A percentile compares a stretch with the other conserved stretches of the same genome.
Conservation (phyloP, 2,329 filamentous ascomycete species). For the Didymella lethalis region DNA sequence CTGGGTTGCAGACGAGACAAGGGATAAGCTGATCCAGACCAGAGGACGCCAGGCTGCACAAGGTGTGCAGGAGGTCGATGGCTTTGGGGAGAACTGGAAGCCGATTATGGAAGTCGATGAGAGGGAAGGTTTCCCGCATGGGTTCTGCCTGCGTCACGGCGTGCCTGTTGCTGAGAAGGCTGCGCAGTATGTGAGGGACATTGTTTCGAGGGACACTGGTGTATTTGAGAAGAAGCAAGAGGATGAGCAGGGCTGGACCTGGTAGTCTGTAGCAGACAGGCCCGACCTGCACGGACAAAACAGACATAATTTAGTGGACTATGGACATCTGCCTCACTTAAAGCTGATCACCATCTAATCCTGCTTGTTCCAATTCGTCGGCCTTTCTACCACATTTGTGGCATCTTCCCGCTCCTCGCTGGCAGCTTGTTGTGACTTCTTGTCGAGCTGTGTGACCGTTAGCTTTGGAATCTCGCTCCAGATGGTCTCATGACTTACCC, state of each 20-base stretch:
- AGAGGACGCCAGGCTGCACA: slow-evolving; percentile 42
- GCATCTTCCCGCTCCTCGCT: slow-evolving; percentile 7
- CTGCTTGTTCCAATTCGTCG: slow-evolving; percentile 5
- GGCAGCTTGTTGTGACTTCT: slow-evolving; percentile 14
- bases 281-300: not conserved
- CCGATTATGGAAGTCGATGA: slow-evolving; percentile 65
- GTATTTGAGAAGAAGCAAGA: slow-evolving; percentile 18
- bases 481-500: slow-evolving; percentile 24
- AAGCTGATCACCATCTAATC: not conserved
- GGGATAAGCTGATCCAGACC: slow-evolving; percentile 62
- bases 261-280: not conserved
- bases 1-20: slow-evolving; percentile 67
- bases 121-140: slow-evolving; percentile 63
- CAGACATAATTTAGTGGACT: slow-evolving; percentile 1
- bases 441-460: slow-evolving; percentile 12
- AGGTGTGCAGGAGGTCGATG: slow-evolving; percentile 18
- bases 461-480: not conserved
- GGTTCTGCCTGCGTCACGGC: slow-evolving; percentile 63
- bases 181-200: slow-evolving; percentile 57
- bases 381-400: not conserved
- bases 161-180: slow-evolving; percentile 61
- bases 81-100: slow-evolving; percentile 46
- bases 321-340: not conserved
- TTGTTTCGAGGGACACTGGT: slow-evolving; percentile 41
- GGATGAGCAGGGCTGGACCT: slow-evolving; percentile 20